These are phyloP conservation scores for Fraxinus baroniana DNA, from an alignment of 305 asterid genomes.

Conservation along the genomic window DNA sequence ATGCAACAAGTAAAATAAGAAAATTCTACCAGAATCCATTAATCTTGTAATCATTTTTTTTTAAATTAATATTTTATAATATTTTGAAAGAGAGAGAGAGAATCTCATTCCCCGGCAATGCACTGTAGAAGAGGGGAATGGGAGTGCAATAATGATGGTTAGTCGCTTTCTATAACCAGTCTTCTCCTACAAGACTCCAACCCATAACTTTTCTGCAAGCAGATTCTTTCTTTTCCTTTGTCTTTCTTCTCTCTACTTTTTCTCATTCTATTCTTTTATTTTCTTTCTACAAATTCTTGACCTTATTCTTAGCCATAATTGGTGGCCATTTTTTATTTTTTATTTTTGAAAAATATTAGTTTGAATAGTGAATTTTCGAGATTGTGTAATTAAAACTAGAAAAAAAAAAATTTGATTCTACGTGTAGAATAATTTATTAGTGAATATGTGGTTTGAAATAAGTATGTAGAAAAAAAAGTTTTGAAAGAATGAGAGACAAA, in stretches of 20 bases:
- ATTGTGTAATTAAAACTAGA: too few species aligned
- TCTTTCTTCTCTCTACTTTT: not conserved
- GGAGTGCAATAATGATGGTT: slow-evolving; percentile 52
- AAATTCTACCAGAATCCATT: not conserved
- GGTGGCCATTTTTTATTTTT: too few species aligned
- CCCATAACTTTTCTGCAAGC: slow-evolving; percentile 58
- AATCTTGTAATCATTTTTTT: not conserved
- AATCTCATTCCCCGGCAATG: slow-evolving; percentile 53
- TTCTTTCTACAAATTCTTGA: not conserved
- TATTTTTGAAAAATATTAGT: too few species aligned
- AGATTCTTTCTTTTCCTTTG: slow-evolving; percentile 44
- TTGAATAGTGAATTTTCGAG: too few species aligned
- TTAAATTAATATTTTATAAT: too few species aligned
- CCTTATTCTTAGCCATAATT: not conserved
- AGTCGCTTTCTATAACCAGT: slow-evolving; percentile 64
- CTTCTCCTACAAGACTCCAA: slow-evolving; percentile 83
- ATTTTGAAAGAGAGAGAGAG: slow-evolving; percentile 30
- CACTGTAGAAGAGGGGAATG: slow-evolving; percentile 23
- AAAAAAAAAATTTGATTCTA: too few species aligned
- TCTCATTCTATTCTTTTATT: not conserved
- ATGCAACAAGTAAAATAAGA: not conserved
- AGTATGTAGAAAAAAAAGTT: too few species aligned
- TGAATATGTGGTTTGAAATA: too few species aligned
- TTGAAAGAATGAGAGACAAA: too few species aligned
- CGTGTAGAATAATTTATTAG: too few species aligned